Evolutionary conservation across 1,284 basidiomycete genomes (phyloP).

Genomic region (Exobasidium cylindrosporum): DNA sequence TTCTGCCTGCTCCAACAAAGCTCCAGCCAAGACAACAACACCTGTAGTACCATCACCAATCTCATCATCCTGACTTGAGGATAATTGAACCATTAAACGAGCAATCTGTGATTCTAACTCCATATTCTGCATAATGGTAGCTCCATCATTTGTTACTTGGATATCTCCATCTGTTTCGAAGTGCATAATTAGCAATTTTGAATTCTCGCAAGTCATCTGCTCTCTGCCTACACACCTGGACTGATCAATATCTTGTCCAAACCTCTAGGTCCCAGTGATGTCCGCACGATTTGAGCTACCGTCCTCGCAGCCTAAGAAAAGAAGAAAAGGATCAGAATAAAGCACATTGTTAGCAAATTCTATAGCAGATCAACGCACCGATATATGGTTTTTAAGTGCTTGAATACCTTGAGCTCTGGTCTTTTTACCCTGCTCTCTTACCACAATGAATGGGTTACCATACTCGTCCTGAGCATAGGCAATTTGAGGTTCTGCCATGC

Average conservation of each 20-base stretch:
- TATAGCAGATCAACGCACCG: conserved; percentile 6
- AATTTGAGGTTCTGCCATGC: conserved; percentile 51
- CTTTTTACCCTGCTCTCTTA: conserved; percentile 91
- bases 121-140: conserved; percentile 58
- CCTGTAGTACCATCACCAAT: conserved; percentile 99
- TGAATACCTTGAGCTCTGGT: conserved; percentile 89
- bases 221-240: conserved; percentile 56
- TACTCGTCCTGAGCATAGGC: conserved; percentile 64
- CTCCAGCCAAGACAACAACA: conserved; percentile 96
- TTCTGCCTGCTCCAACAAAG: conserved; percentile 79
- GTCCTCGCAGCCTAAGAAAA: conserved; percentile 71
- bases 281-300: conserved; percentile 90
- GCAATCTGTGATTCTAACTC: conserved; percentile 97
- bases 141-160: conserved; percentile 97
- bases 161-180: conserved; percentile 77
- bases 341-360: too few relatives aligned
- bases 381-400: conserved; percentile 73
- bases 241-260: conserved; percentile 99
- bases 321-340: conserved; percentile 2
- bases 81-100: conserved; percentile 92
- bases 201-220: neutral
- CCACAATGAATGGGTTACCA: conserved; percentile 93
- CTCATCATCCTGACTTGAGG: conserved; percentile 97
- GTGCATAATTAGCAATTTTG: neutral
- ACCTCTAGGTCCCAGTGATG: conserved; percentile 90